Percentiles rank a stretch among this genome's conserved stretches.
Evolutionary conservation across 2,329 filamentous ascomycete species (phyloP).

Genomic region (Pleomassaria siparia): DNA sequence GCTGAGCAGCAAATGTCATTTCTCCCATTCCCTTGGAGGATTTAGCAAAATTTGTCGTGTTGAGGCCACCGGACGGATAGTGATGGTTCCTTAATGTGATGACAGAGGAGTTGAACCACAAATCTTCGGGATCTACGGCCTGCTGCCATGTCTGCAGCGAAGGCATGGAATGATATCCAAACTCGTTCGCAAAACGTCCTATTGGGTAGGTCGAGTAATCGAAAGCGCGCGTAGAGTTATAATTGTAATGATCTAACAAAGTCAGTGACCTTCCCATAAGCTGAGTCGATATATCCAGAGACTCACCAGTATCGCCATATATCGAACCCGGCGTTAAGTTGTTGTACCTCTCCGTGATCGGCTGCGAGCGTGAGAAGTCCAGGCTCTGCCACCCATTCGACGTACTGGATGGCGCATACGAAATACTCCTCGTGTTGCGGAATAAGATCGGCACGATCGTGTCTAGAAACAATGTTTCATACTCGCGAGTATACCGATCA

Average conservation of each 20-base stretch:
- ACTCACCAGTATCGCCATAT: conserved; percentile 58
- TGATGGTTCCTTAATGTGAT: conserved; percentile 63
- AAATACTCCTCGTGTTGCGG: conserved; percentile 60
- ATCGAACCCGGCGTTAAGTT: conserved; percentile 56
- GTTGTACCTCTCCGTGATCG: conserved; percentile 59
- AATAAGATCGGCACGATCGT: conserved; percentile 59
- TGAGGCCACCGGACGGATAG: conserved; percentile 54
- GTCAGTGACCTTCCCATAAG: background rate
- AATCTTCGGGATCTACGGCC: conserved; percentile 53
- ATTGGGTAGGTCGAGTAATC: conserved; percentile 58
- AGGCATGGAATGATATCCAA: conserved; percentile 65
- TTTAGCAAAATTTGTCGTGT: conserved; percentile 50
- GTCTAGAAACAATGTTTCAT: conserved; percentile 60
- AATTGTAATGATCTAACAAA: conserved; percentile 59
- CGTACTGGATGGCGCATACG: conserved; percentile 62
- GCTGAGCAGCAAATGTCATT: conserved; percentile 59
- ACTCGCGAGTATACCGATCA: conserved; percentile 51
- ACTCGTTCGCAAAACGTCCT: conserved; percentile 64
- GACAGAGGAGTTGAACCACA: conserved; percentile 60
- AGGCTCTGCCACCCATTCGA: conserved; percentile 60
- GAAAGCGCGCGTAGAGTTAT: conserved; percentile 56
- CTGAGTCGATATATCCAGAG: background rate
- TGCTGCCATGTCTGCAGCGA: conserved; percentile 60
- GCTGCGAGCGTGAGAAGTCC: conserved; percentile 55
- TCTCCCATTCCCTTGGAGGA: conserved; percentile 53